Evolutionary conservation across 176 grass and related monocot genomes (phyloP).

Genomic region (Juncus effusus): DNA sequence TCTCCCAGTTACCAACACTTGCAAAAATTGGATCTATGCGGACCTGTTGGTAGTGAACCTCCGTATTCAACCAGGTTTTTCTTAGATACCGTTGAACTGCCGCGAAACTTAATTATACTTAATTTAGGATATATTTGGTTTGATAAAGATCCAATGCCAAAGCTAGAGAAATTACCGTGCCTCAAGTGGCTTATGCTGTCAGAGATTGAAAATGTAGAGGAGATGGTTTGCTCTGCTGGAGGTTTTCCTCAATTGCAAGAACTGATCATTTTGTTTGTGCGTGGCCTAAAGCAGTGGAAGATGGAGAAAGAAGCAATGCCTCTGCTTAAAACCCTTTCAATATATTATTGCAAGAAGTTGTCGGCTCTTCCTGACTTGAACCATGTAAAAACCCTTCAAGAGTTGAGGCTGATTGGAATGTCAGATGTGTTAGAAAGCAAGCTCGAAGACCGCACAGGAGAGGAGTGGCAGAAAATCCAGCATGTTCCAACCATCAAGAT

Average conservation of each 20-base stretch:
- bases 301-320: background rate
- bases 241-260: too few relatives aligned
- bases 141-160: background rate
- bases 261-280: too few relatives aligned
- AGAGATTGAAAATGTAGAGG: background rate
- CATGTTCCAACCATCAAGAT: background rate
- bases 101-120: background rate
- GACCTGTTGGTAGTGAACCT: background rate
- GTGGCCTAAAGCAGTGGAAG: background rate
- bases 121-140: background rate
- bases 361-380: background rate
- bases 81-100: background rate
- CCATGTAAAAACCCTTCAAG: too few relatives aligned
- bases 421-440: too few relatives aligned
- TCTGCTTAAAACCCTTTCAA: background rate
- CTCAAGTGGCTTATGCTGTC: background rate
- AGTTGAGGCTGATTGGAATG: too few relatives aligned
- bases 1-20: background rate
- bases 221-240: too few relatives aligned
- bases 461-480: background rate
- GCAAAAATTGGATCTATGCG: background rate
- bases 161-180: background rate
- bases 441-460: too few relatives aligned
- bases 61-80: background rate
- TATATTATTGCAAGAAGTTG: slow-evolving; percentile 2